Base-by-base conservation (phyloP, 495 filamentous ascomycete genomes). In the Evansstolkia leycettana region DNA sequence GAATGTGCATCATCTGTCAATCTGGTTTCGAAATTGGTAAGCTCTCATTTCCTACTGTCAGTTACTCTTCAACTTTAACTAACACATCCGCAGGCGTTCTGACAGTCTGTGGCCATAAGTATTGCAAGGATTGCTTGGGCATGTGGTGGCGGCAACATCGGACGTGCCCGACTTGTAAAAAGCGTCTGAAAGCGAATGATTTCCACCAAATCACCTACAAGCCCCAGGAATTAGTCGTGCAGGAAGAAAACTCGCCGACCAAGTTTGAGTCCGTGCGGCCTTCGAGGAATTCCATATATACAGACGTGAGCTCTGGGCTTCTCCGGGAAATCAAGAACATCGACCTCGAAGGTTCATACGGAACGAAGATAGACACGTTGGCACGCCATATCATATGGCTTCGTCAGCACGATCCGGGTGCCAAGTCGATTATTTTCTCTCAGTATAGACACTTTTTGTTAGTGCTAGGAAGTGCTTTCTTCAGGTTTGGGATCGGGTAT, bases 371-470 rank as follows among this genome's bases (percentile, higher is more conserved):
- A 13, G 86, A 95, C 43, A 88, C 71, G 0, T 47, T 96, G 7
- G 72, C 78, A 16, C 69, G 81, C 7, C 90, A 98, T 49, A 57
- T 95, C 1, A 50, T 92, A 11, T 95, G 84, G 83, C 61, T 98
- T 3, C 73, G 85, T 2, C 64, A 78, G 34, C 71, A 84, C 33
- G 90, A 98, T 49, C 84, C 84, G 1, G 86, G 84, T 0, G 73
- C 84, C 7, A 94, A 95, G 51, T 84, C 84, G 0, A 78, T 98
- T 45, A 62, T 95, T 15, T 98, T 95, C 52, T 88, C 84, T 4
- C 89, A 98, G 51, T 92, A 75, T 55, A 69, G 71, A 35, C 76
- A 79, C 28, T 94, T 94, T 42, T 62, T 98, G n/a, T 60, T 72
- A 2, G 70, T 92, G 7, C 63, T 98, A 2, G 64, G 65, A 25